phyloP scores from a whole-genome alignment of 108 stramenopile species.

The Conticribra weissflogii region DNA sequence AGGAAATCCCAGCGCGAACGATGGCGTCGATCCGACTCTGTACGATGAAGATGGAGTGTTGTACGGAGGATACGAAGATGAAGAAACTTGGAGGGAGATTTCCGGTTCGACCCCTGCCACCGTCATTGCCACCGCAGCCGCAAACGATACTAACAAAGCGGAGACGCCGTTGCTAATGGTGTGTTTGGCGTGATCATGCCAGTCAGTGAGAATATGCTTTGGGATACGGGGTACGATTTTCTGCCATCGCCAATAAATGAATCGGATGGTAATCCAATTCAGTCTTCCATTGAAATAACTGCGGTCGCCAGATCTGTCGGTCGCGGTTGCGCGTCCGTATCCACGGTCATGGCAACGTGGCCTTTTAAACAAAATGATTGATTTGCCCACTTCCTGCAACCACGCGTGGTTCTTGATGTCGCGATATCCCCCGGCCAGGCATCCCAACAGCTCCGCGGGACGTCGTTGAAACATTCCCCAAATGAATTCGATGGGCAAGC shows the following conservation, averaged over 20 bases:
- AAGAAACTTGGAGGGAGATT: conserved; percentile 79
- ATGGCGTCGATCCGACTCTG: conserved; percentile 31
- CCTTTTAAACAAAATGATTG: conserved; percentile 57
- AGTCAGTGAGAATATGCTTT: conserved; percentile 12
- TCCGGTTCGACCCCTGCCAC: too few species aligned
- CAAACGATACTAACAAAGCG: background rate
- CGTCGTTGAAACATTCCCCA: conserved; percentile 66
- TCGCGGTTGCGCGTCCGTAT: conserved; percentile 46
- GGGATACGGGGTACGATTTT: conserved; percentile 69
- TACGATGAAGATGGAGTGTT: conserved; percentile 53
- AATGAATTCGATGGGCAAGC: conserved; percentile 67
- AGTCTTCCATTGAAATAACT: conserved; percentile 32
- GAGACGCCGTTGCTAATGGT: conserved; percentile 69
- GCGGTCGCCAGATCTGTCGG: conserved; percentile 54
- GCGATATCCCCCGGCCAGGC: conserved; percentile 66
- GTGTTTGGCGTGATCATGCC: conserved; percentile 47
- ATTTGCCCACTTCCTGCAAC: conserved; percentile 71
- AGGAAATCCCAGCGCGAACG: background rate
- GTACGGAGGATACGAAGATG: conserved; percentile 84
- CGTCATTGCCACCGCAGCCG: conserved; percentile 5
- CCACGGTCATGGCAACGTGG: conserved; percentile 38
- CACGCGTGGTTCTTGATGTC: conserved; percentile 82
- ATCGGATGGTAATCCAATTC: too few species aligned
- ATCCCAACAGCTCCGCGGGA: conserved; percentile 72
- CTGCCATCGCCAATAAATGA: background rate